Conservation (phyloP, 169 alveolate species). For the Plasmodium vivax region DNA sequence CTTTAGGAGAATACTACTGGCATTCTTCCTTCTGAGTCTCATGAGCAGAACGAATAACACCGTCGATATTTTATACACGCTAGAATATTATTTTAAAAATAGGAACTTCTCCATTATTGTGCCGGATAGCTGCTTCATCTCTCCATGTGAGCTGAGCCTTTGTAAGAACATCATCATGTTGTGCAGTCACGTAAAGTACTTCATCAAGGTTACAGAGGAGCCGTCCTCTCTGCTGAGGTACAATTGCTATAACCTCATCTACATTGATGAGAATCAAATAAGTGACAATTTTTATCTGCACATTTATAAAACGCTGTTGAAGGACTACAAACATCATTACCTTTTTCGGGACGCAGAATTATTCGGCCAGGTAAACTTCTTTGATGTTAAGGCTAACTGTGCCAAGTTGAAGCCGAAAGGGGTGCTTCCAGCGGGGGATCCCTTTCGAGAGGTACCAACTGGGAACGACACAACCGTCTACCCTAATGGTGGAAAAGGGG, state of each 20-base stretch:
- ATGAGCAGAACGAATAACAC: constrained; percentile 73
- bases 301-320: constrained; percentile 20
- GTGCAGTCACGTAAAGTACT: constrained; percentile 20
- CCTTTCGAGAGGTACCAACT: neutral
- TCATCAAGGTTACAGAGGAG: constrained; percentile 19
- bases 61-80: constrained; percentile 64
- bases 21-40: constrained; percentile 42
- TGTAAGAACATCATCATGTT: constrained; percentile 35
- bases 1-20: neutral
- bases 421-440: neutral
- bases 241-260: constrained; percentile 45
- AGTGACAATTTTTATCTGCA: constrained; percentile 49
- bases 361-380: constrained; percentile 15
- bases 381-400: constrained; percentile 15
- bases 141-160: constrained; percentile 60
- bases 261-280: constrained; percentile 26
- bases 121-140: constrained; percentile 35
- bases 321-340: constrained; percentile 42
- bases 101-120: constrained; percentile 24
- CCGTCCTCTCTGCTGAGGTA: neutral
- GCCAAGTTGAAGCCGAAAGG: neutral
- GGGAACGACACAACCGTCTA: neutral
- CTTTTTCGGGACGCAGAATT: constrained; percentile 15
- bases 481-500: neutral
- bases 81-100: constrained; percentile 56